Conservation (phyloP, 73 alveolate genomes). For the Diophrys sp. region DNA sequence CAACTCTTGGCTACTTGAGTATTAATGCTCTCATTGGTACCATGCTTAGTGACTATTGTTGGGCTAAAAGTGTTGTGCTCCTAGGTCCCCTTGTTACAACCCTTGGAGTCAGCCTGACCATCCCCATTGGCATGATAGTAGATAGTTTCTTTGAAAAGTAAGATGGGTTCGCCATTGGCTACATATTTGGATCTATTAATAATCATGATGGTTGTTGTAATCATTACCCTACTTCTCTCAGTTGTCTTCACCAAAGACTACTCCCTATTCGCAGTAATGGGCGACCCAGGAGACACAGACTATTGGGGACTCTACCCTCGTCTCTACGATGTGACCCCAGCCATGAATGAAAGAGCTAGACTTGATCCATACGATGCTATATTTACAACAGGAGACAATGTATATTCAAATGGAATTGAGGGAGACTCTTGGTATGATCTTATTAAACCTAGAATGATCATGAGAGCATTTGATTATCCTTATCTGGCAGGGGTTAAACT, state of each 20-base stretch:
- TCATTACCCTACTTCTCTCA: no score
- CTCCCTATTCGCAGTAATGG: no score
- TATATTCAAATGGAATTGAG: background rate
- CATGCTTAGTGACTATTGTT: constrained; percentile 31
- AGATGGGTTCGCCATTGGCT: background rate
- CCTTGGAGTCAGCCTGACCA: constrained; percentile 50
- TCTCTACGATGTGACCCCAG: background rate
- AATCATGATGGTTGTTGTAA: no score
- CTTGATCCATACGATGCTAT: background rate
- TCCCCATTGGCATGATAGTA: constrained; percentile 49
- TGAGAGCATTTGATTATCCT: background rate
- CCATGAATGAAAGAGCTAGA: background rate
- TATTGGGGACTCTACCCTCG: background rate
- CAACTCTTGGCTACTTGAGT: constrained; percentile 19
- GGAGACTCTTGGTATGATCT: background rate
- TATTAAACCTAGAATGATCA: background rate
- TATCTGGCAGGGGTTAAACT: background rate
- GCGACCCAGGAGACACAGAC: background rate
- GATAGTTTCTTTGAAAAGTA: constrained; percentile 11
- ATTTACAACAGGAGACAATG: background rate
- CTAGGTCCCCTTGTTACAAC: constrained; percentile 48
- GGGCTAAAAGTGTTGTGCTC: constrained; percentile 48
- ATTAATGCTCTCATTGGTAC: constrained; percentile 56
- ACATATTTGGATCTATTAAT: background rate
- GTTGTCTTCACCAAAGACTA: no score